Evolutionary conservation across 129 eudicot species (phyloP), one percentile per base, ranked within the genome.

Genomic region (Lactuca sativa): DNA sequence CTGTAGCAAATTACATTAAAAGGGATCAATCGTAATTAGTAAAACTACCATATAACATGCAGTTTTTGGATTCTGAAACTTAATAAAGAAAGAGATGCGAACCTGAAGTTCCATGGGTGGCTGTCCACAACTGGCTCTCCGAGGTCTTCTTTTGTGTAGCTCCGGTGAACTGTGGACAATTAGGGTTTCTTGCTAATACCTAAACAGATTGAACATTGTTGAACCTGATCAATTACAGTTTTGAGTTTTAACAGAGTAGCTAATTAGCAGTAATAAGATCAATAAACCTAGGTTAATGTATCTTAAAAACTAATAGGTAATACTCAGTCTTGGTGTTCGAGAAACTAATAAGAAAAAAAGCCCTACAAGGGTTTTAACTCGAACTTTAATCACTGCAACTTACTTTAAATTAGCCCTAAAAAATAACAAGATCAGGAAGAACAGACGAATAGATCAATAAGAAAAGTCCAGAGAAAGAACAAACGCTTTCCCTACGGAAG

Each of bases 81-180:
- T n/a, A 34, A 72, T 18, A 53, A 70, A 62, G 66, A 13, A 25
- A 8, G 12, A 44, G 8, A 52, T 14, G 38, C 70, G 66, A 47
- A 86, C 91, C 91, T 76, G 82, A 36, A 80, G 82, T 73, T 77
- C 71, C 84, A 34, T 71, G 78, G 36, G 76, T 81, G 64, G n/a
- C 14, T 66, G 72, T 78, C 85, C 85, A 75, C 38, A 44, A 60
- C 65, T 80, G 79, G 70, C 75, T 80, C 66, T 70, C 84, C 1
- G 73, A 9, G 17, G 40, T 62, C 74, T 77, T 83, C 63, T 70
- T 77, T 37, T 63, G 80, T 57, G 57, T 16, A 62, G 58, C 62
- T 49, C 80, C 82, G 16, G 16, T 51, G 61, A 79, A 76, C 64
- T 65, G 79, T 18, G 77, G 43, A 70, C 67, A 58, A 30, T 64